phyloP scores from a whole-genome alignment of 495 filamentous ascomycete species.

The Aspergillus mulundensis region DNA sequence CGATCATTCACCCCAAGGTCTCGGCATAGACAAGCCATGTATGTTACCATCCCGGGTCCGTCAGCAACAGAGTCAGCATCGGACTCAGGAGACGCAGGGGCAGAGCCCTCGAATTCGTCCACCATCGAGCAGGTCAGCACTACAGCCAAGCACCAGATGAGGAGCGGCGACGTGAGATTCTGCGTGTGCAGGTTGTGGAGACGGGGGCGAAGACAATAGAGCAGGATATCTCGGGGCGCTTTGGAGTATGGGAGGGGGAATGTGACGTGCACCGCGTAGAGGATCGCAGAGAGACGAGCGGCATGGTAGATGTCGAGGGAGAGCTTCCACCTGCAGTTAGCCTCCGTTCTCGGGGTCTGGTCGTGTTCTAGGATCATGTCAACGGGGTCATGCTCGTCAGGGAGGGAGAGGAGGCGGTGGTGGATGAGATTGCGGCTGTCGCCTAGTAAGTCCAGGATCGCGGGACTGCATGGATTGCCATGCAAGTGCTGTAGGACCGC shows the following conservation, averaged over 20 bases:
- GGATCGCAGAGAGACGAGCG: not conserved
- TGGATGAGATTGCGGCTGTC: conserved; percentile 4
- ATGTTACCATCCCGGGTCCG: too few relatives aligned
- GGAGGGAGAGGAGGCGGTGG: conserved; percentile 5
- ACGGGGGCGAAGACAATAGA: not conserved
- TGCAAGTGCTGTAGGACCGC: not conserved
- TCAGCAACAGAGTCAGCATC: too few relatives aligned
- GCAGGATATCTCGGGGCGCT: not conserved
- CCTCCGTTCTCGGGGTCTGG: not conserved
- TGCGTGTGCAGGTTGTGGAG: not conserved
- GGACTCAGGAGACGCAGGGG: too few relatives aligned
- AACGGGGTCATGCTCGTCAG: not conserved
- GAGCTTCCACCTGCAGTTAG: not conserved
- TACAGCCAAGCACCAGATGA: conserved; percentile 1
- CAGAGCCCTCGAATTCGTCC: too few relatives aligned
- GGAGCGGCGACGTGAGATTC: not conserved
- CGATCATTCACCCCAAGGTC: too few relatives aligned
- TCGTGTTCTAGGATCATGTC: not conserved
- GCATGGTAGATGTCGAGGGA: conserved; percentile 1
- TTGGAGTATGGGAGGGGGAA: not conserved
- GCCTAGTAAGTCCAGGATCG: not conserved
- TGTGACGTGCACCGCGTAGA: conserved; percentile 6
- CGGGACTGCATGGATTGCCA: not conserved
- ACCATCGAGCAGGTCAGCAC: too few relatives aligned
- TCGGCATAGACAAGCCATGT: too few relatives aligned